Base-by-base conservation (phyloP, 2,329 filamentous ascomycete species). In the Microdochium bolleyi region DNA sequence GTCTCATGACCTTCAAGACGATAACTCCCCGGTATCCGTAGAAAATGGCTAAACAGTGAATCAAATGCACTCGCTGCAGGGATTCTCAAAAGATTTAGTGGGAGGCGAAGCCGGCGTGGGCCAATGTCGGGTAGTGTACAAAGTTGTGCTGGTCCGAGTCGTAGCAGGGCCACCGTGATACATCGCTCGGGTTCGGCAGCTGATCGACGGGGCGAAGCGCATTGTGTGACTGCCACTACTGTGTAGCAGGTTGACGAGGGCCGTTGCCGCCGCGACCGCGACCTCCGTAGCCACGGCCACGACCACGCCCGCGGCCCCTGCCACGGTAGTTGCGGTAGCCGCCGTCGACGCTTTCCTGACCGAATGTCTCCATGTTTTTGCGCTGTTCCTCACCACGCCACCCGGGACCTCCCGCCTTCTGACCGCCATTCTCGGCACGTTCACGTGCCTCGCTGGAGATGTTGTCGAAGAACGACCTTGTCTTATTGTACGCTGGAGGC, bases 321-420 rank as follows among this genome's bases (percentile, higher is more conserved):
- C 90, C 89, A 51, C 91, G 85, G 70, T 85, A 94, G 57, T 88
- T 86, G 56, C 88, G 82, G 67, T 83, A 88, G 16, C 84, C 81
- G 50, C 83, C 86, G 61, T 99, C 94, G 22, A 99, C 92, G 60
- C 91, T 96, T 51, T 92, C 92, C 68, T 97, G 92, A 9, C 94
- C 94, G 61, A 99, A 99, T 0, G 94, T 99, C 73, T 99, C 94
- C 65, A 99, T 88, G 67, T 97, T 97, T 73, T 90, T 91, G 68
- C 87, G 90, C 67, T 95, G 89, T 68, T 97, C 94, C 68, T 97
- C 91, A 38, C 85, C 87, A 52, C 94, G 85, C 84, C 94, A 95
- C 67, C 95, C 90, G 49, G 88, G 84, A 30, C 90, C 91, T 53
- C 87, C 86, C n/a, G 83, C 77, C 66, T 84, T 83, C 57, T 83